phyloP scores from a whole-genome alignment of 805 yeast species.

The Candida taoyuanica region DNA sequence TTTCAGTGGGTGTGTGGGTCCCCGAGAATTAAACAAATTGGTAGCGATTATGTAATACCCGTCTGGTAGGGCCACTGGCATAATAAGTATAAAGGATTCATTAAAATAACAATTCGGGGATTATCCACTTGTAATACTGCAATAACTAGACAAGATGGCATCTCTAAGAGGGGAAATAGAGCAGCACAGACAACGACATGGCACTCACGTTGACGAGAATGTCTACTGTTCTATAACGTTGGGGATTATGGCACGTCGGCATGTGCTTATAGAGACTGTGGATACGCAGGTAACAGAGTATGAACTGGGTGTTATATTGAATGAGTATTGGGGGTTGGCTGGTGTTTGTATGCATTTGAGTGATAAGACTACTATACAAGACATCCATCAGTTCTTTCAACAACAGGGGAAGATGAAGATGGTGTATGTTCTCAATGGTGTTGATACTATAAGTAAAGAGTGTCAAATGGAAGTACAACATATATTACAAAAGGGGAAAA shows the following conservation, averaged over 20 bases:
- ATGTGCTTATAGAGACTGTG: constrained; percentile 25
- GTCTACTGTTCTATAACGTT: constrained; percentile 15
- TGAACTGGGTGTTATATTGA: constrained; percentile 17
- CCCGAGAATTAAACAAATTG: too few species aligned
- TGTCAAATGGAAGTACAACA: constrained; percentile 5
- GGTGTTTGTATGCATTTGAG: constrained; percentile 1
- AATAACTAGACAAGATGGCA: not conserved
- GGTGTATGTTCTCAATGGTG: constrained; percentile 10
- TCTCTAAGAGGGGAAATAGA: constrained; percentile 1
- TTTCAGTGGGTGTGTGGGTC: too few species aligned
- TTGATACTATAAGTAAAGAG: constrained; percentile 9
- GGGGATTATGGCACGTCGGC: constrained; percentile 24
- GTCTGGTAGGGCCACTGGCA: too few species aligned
- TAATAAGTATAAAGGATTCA: too few species aligned
- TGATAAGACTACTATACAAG: constrained; percentile 9
- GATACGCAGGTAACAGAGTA: constrained; percentile 12
- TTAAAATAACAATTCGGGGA: too few species aligned
- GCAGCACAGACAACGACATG: not conserved
- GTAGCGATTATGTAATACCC: not conserved
- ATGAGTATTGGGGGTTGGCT: constrained; percentile 12
- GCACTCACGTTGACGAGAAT: constrained; percentile 10
- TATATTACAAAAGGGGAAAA: constrained; percentile 2
- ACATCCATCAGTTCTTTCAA: not conserved
- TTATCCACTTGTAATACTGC: not conserved
- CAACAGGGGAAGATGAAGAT: not conserved